Conservation (phyloP, 139 green algal species). For the Chlorella sp. region DNA sequence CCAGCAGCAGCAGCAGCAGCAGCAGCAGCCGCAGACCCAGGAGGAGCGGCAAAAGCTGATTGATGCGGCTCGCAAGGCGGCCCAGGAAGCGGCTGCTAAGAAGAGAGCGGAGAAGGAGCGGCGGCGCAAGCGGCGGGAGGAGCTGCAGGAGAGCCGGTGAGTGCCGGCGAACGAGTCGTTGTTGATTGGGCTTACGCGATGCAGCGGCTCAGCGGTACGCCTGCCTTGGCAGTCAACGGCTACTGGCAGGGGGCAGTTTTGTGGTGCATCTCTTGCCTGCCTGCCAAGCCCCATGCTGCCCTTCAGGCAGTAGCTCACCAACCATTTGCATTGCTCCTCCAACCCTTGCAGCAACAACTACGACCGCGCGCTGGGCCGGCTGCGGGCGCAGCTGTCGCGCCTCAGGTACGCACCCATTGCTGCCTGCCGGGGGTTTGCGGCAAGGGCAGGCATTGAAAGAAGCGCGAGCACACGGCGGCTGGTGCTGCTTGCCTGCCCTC, state of each 20-base stretch:
- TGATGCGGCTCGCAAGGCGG: neutral
- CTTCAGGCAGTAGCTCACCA: too few relatives aligned
- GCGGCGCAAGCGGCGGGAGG: slow-evolving; percentile 31
- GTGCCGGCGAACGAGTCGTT: too few relatives aligned
- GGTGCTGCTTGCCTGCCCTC: neutral
- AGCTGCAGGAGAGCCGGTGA: slow-evolving; percentile 29
- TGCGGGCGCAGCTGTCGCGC: slow-evolving; percentile 54
- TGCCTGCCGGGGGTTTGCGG: too few relatives aligned
- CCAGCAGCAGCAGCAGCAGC: neutral
- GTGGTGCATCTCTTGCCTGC: too few relatives aligned
- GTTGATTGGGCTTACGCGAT: too few relatives aligned
- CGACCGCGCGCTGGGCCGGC: slow-evolving; percentile 42
- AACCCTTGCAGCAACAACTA: slow-evolving; percentile 41
- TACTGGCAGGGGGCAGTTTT: too few relatives aligned
- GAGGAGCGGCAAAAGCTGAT: slow-evolving; percentile 5
- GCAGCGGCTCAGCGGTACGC: too few relatives aligned
- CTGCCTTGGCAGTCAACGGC: too few relatives aligned
- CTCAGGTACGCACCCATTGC: slow-evolving; percentile 40
- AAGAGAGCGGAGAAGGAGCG: slow-evolving; percentile 6
- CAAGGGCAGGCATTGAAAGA: neutral
- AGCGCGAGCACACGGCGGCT: neutral
- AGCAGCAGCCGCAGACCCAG: neutral
- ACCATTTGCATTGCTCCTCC: too few relatives aligned
- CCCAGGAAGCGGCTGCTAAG: neutral
- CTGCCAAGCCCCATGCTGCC: too few relatives aligned